Evolutionary conservation across 495 filamentous ascomycete genomes (phyloP).

Genomic region (Penicillium cataractarum): DNA sequence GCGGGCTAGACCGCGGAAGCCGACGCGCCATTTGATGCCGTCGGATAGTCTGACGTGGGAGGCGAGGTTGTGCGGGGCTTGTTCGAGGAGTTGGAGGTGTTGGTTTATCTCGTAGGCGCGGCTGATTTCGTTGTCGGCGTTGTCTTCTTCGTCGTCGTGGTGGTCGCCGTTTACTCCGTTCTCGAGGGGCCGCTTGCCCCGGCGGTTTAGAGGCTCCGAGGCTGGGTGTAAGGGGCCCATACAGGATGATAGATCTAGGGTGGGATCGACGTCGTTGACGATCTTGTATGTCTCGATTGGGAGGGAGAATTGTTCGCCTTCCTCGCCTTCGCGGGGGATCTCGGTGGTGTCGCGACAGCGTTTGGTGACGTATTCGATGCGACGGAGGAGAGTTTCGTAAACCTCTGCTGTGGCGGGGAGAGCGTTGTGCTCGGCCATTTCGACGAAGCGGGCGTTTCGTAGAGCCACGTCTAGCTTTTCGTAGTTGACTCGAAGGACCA

Average conservation of each 20-base stretch:
- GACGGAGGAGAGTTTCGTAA: slow-evolving; percentile 71
- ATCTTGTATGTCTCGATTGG: slow-evolving; percentile 42
- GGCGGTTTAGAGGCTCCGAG: slow-evolving; percentile 23
- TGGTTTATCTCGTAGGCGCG: slow-evolving; percentile 63
- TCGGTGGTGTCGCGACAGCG: slow-evolving; percentile 69
- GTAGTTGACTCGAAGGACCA: slow-evolving; percentile 81
- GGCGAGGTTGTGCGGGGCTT: slow-evolving; percentile 68
- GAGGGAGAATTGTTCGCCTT: slow-evolving; percentile 46
- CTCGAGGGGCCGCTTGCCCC: slow-evolving; percentile 43
- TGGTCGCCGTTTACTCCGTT: slow-evolving; percentile 45
- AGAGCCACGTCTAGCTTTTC: slow-evolving; percentile 81
- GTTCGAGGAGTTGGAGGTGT: slow-evolving; percentile 75
- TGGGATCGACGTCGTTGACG: slow-evolving; percentile 44
- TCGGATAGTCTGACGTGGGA: slow-evolving; percentile 52
- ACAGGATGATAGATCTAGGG: slow-evolving; percentile 42
- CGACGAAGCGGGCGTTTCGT: slow-evolving; percentile 74
- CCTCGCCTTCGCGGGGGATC: slow-evolving; percentile 55
- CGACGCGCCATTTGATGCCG: slow-evolving; percentile 74
- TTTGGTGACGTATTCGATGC: slow-evolving; percentile 66
- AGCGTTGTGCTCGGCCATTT: slow-evolving; percentile 60
- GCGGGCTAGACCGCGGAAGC: slow-evolving; percentile 70
- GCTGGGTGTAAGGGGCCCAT: slow-evolving; percentile 40
- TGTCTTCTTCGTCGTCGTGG: slow-evolving; percentile 13
- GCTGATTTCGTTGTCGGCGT: slow-evolving; percentile 30
- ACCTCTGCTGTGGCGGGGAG: slow-evolving; percentile 63